A percentile compares a stretch with the other conserved stretches of the same genome.
Evolutionary conservation across 345 rosid genomes (phyloP).

Genomic region (Syzygium aromaticum): DNA sequence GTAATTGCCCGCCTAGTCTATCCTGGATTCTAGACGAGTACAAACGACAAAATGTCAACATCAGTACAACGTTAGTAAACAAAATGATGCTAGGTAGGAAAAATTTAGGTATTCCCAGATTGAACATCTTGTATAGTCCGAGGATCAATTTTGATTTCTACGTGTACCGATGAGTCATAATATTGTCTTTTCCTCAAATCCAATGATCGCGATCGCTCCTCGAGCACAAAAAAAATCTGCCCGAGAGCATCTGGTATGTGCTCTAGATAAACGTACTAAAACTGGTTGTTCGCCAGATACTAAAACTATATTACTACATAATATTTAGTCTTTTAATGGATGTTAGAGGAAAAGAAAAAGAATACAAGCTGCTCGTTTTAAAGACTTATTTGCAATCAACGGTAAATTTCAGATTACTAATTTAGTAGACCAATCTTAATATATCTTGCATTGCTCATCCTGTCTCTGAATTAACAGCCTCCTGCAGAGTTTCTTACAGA

Average conservation of each 20-base stretch:
- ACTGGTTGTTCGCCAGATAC: constrained; percentile 1
- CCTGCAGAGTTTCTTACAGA: neutral
- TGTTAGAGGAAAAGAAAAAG: neutral
- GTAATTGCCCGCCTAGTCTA: neutral
- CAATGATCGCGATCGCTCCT: neutral
- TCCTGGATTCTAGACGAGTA: neutral
- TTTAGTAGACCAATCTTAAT: neutral
- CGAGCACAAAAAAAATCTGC: neutral
- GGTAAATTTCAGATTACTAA: neutral
- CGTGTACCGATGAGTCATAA: neutral
- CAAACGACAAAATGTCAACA: neutral
- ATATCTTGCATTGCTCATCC: neutral
- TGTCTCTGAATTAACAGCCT: too few relatives aligned
- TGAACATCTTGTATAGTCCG: neutral
- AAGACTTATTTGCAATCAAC: neutral
- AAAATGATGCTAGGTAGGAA: neutral
- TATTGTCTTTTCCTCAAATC: neutral
- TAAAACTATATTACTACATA: neutral
- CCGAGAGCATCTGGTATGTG: neutral
- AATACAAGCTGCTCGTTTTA: neutral
- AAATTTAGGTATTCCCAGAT: neutral
- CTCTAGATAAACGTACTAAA: neutral
- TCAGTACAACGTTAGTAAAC: neutral
- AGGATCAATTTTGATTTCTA: neutral
- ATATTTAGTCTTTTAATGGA: neutral